Evolutionary conservation across 371 early-diverging fungal genomes (phyloP).

Genomic region (Gilbertella persicaria): DNA sequence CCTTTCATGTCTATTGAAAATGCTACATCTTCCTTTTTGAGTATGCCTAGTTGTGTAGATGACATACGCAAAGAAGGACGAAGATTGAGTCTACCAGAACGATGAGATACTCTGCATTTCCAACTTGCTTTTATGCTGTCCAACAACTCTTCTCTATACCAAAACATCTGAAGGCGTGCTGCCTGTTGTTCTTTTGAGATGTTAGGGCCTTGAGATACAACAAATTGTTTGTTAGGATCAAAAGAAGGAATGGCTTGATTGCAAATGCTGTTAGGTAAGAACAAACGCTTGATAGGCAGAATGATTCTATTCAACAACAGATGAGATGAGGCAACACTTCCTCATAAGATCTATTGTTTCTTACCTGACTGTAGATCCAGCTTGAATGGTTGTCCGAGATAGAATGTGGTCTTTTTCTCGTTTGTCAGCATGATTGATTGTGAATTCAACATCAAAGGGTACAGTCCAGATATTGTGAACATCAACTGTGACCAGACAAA

Average conservation of each 20-base stretch:
- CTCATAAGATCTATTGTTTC: background rate
- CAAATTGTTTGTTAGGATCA: constrained; percentile 75
- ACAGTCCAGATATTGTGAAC: constrained; percentile 75
- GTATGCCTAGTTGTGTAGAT: constrained; percentile 49
- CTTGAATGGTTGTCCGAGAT: constrained; percentile 36
- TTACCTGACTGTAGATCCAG: constrained; percentile 43
- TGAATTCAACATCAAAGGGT: constrained; percentile 66
- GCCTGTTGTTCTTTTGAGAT: constrained; percentile 55
- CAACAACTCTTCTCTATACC: constrained; percentile 76
- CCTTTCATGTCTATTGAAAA: constrained; percentile 47
- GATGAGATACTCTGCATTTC: constrained; percentile 38
- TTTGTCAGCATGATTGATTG: constrained; percentile 48
- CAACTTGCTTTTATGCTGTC: constrained; percentile 58
- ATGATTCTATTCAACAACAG: constrained; percentile 52
- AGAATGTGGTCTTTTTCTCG: constrained; percentile 5
- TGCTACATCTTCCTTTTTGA: constrained; percentile 63
- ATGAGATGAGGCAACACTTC: background rate
- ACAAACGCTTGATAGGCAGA: constrained; percentile 68
- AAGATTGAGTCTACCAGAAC: constrained; percentile 56
- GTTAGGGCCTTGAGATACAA: constrained; percentile 61
- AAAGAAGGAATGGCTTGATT: constrained; percentile 68
- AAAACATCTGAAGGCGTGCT: constrained; percentile 66
- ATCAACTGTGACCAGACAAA: constrained; percentile 77
- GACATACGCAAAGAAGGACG: constrained; percentile 54
- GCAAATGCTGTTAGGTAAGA: constrained; percentile 50